Conservation (phyloP, 1,139 yeast species). For the Nakaseomyces delphensis region DNA sequence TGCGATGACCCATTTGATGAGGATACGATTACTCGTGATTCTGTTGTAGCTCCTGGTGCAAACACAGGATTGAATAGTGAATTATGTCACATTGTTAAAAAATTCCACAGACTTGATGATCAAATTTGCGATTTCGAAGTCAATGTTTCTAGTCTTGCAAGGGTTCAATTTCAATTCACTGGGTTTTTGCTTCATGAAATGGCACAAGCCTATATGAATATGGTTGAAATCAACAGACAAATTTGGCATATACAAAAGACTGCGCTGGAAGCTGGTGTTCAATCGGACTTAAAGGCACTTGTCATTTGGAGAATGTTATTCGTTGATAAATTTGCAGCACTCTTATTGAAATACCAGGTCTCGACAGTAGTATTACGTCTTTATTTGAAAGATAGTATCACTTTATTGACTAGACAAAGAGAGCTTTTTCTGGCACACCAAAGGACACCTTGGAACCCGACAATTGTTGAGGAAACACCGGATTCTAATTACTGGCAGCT, state of each 20-base stretch:
- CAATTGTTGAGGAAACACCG: conserved; percentile 10
- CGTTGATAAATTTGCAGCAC: conserved; percentile 23
- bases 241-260: conserved; percentile 24
- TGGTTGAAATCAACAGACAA: conserved; percentile 29
- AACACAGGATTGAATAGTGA: conserved; percentile 26
- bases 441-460: conserved; percentile 16
- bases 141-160: conserved; percentile 31
- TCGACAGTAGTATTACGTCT: conserved; percentile 29
- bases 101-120: conserved; percentile 28
- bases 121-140: conserved; percentile 31
- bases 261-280: conserved; percentile 17
- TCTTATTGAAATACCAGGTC: conserved; percentile 26
- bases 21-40: conserved; percentile 24
- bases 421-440: conserved; percentile 27
- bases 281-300: conserved; percentile 23
- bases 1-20: conserved; percentile 30
- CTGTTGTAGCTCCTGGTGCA: conserved; percentile 28
- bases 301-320: conserved; percentile 27
- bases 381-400: conserved; percentile 29
- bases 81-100: conserved; percentile 28
- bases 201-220: conserved; percentile 28
- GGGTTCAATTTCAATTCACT: conserved; percentile 32
- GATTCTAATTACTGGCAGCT: conserved; percentile 18
- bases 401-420: conserved; percentile 30
- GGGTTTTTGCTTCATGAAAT: conserved; percentile 31